These are phyloP conservation scores for Neopestalotiopsis sp. DNA, from an alignment of 2,329 filamentous ascomycete genomes.

Conservation along the genomic window DNA sequence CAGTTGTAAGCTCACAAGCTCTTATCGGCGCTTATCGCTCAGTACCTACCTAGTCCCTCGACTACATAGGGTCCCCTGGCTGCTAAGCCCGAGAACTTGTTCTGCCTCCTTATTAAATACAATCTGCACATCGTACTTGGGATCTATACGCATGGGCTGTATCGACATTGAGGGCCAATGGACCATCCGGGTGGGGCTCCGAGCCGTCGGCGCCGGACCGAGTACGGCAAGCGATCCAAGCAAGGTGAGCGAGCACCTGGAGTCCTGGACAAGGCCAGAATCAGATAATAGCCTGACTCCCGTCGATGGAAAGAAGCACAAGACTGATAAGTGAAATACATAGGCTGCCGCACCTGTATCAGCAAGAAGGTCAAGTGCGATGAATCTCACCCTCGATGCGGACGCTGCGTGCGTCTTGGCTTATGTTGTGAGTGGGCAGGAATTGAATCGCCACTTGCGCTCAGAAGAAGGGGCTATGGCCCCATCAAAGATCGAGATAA, in stretches of 20 bases:
- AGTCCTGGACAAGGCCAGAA: no score
- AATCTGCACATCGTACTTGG: not conserved
- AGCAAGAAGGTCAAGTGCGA: slow-evolving; percentile 13
- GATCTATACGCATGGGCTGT: not conserved
- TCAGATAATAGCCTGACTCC: no score
- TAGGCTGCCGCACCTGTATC: slow-evolving; percentile 11
- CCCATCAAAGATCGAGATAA: slow-evolving; percentile 8
- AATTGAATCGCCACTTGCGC: not conserved
- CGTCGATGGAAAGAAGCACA: not conserved
- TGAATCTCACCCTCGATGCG: not conserved
- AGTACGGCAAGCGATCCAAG: slow-evolving; percentile 5
- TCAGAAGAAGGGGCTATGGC: not conserved
- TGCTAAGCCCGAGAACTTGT: no score
- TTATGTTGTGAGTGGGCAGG: not conserved
- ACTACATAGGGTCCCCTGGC: no score
- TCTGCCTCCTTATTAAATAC: no score
- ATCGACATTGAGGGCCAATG: not conserved
- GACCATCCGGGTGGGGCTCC: not conserved
- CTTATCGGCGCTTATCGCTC: no score
- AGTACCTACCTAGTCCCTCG: no score
- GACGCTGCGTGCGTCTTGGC: slow-evolving; percentile 2
- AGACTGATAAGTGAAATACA: not conserved
- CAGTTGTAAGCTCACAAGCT: no score
- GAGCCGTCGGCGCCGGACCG: slow-evolving; percentile 5
- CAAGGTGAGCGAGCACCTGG: not conserved